Evolutionary conservation across 495 filamentous ascomycete genomes (phyloP), one percentile per base, ranked within the genome.

Genomic region (Penicillium arizonense): DNA sequence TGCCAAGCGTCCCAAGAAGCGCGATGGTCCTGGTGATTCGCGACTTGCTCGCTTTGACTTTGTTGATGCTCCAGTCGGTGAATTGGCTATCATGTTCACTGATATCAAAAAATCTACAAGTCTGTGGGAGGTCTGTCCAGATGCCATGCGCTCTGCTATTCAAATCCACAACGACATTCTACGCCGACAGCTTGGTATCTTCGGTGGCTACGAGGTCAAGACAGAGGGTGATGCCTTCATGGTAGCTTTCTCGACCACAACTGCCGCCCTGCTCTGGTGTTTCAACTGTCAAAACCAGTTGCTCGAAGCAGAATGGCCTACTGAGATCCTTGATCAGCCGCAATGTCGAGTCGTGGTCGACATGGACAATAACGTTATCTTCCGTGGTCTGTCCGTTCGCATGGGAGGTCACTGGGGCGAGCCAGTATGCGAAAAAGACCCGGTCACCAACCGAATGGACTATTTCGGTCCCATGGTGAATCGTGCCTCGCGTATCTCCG

Each of bases 381-480:
- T 96, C 70, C 84, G 87, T 47, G 94, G 94, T 30, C 68, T 99
- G 49, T 96, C 91, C 21, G 94, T 99, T 35, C 84, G 94, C 44
- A 99, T 99, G 95, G 94, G 94, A 54, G 87, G 92, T 39, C 94
- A 99, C 65, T 97, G 87, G 85, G 94, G 94, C 47, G 82, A 87
- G 39, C 94, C 95, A 26, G 91, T 99, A 47, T 95, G 90, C 59
- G 94, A 97, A 64, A 86, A 87, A 30, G 94, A 99, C 68, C 93
- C 94, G 0, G 89, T 99, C 5, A 99, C 94, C 9, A 85, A 90
- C 42, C 91, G 94, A 36, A 99, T 99, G 94, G 94, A 99, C 64
- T 99, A 99, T 70, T 97, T 97, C 69, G 94, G 94, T 8, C 94
- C 95, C 1, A 97, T 99, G 90, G 94, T 99, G 55, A 99, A 99